Evolutionary conservation across 192 early-diverging fungal species (phyloP).

Genomic region (Coemansia pectinata): DNA sequence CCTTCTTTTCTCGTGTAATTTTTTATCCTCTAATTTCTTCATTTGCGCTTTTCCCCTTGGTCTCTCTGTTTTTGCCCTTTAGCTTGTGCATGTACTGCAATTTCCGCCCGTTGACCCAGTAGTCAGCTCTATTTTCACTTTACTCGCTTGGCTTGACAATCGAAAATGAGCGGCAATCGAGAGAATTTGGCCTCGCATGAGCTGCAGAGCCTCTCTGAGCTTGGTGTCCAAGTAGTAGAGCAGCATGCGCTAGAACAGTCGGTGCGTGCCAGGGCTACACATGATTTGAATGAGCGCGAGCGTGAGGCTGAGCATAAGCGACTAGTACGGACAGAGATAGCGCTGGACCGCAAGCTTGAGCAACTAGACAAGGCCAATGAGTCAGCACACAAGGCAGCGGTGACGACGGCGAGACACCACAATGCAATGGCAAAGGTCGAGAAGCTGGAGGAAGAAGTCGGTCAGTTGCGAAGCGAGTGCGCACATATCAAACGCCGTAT

Average conservation of each 20-base stretch:
- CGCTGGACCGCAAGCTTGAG: slow-evolving; percentile 17
- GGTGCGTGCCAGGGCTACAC: slow-evolving; percentile 65
- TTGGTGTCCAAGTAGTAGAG: slow-evolving; percentile 56
- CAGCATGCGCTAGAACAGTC: slow-evolving; percentile 65
- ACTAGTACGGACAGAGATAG: slow-evolving; percentile 51
- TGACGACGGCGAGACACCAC: slow-evolving; percentile 38
- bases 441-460: slow-evolving; percentile 12
- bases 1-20: not conserved
- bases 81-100: not conserved
- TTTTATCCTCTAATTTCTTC: not conserved
- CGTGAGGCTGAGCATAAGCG: slow-evolving; percentile 67
- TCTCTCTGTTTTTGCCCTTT: not conserved
- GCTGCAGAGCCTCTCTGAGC: slow-evolving; percentile 29
- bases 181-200: slow-evolving; percentile 6
- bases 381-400: slow-evolving; percentile 19
- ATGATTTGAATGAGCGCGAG: slow-evolving; percentile 62
- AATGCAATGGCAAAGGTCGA: slow-evolving; percentile 24
- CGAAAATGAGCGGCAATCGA: not conserved
- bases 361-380: slow-evolving; percentile 24
- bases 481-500: slow-evolving; percentile 29
- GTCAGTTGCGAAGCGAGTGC: slow-evolving; percentile 31
- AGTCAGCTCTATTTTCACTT: not conserved
- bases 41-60: no score
- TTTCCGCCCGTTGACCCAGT: not conserved
- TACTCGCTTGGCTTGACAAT: not conserved